Evolutionary conservation across 2,329 filamentous ascomycete species (phyloP), one percentile per base, ranked within the genome.

Genomic region (Penicillium sp.): DNA sequence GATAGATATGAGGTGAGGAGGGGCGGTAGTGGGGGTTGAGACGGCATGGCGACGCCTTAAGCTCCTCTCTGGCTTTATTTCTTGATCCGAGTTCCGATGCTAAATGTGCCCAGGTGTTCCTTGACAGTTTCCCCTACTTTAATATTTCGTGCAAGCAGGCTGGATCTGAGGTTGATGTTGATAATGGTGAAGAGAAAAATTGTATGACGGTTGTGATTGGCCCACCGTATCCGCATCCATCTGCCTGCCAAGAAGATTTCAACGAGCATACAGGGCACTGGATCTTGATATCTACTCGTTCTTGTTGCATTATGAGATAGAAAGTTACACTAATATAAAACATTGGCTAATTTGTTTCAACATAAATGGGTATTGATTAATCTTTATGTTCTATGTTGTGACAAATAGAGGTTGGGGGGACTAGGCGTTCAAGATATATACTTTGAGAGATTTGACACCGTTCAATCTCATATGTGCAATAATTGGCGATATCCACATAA

Each of bases 21-120:
- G 57, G 69, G 74, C 52, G 76, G 76, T 57, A 78, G 71, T 49
- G 72, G 67, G 48, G 71, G 71, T 69, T 74, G 72, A 54, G 71
- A 67, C 22, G 74, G 75, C 76, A 78, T 77, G 43, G 39, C 64
- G 51, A 49, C 46, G 52, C 55, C 29, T 19, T n/a, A 13, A 21
- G 19, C 14, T 29, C 47, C 16, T 29, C 29, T 27, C 22, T 29
- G 16, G 26, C 16, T 47, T 19, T 31, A 14, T 19, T 26, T 19
- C 16, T 10, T 37, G 21, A 22, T 35, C 3, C 7, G 10, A 14
- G 2, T 5, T 13, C 10, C 19, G 39, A 14, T 42, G 14, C 19
- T 22, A 2, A 27, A n/a, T 26, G 21, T 11, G 2, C 9, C 27
- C 27, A 27, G 16, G 5, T 39, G 27, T n/a, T 42, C 9, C 9